Conservation (phyloP, 2,329 filamentous ascomycete genomes). For the Graphilbum fragrans region DNA sequence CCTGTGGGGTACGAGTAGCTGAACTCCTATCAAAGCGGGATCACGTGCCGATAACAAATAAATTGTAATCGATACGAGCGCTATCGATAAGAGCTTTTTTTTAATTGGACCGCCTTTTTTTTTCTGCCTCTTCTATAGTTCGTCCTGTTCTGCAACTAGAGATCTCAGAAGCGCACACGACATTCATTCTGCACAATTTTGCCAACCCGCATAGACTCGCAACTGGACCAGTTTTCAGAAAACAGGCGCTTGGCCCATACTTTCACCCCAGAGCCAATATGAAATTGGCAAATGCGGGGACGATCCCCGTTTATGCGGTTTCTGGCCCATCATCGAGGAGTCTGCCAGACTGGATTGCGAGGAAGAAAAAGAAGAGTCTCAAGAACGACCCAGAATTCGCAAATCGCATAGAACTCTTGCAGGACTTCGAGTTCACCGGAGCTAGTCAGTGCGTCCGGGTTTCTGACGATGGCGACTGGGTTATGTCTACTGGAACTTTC, state of each 20-base stretch:
- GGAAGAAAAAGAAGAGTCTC: conserved; percentile 77
- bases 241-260: neutral
- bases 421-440: conserved; percentile 89
- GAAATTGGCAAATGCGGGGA: conserved; percentile 13
- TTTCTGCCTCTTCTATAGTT: neutral
- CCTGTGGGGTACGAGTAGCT: neutral
- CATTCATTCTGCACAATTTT: neutral
- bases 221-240: neutral
- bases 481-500: conserved; percentile 81
- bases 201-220: neutral
- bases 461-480: conserved; percentile 93
- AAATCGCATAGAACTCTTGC: conserved; percentile 84
- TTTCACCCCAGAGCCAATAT: conserved; percentile 1
- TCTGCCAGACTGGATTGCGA: conserved; percentile 88
- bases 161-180: no score
- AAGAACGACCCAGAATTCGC: conserved; percentile 90
- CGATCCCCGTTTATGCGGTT: conserved; percentile 57
- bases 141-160: neutral
- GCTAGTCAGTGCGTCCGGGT: conserved; percentile 77
- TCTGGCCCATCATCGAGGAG: conserved; percentile 79
- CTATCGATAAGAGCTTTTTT: conserved; percentile 4
- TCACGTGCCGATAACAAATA: neutral
- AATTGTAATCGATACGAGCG: neutral
- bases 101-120: neutral
- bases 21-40: no score